phyloP scores from a whole-genome alignment of 306 rosid genomes.

The Prunus armeniaca region DNA sequence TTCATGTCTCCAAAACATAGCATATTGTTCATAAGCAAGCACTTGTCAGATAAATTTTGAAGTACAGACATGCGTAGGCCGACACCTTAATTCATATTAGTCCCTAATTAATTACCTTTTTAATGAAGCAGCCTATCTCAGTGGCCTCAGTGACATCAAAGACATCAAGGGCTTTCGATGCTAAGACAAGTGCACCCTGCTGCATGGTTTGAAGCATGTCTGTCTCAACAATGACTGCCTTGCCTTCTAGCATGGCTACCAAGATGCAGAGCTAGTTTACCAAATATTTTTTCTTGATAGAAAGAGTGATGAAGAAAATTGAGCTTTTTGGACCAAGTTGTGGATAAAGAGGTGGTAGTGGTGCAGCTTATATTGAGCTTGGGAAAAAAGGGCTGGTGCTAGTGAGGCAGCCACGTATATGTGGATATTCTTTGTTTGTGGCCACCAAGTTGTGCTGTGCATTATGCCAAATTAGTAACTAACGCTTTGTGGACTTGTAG shows the following conservation, averaged over 20 bases:
- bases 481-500: not conserved
- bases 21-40: not conserved
- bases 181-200: constrained; percentile 61
- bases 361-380: constrained; percentile 3
- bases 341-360: not conserved
- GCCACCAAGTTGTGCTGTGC: constrained; percentile 15
- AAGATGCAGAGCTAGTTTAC: not conserved
- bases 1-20: too few relatives aligned
- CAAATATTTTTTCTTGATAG: not conserved
- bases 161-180: constrained; percentile 84
- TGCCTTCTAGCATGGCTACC: constrained; percentile 70
- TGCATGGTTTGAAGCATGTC: constrained; percentile 86
- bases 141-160: constrained; percentile 84
- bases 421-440: constrained; percentile 13
- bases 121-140: constrained; percentile 76
- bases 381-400: not conserved
- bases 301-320: not conserved
- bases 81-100: too few relatives aligned
- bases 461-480: not conserved
- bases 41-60: not conserved
- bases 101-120: constrained; percentile 39
- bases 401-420: not conserved
- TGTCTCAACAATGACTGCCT: constrained; percentile 77
- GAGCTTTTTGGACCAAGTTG: not conserved
- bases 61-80: not conserved